Percentiles rank a stretch among this genome's conserved stretches.
These are phyloP conservation scores for Diplodia seriata DNA, from an alignment of 2,329 filamentous ascomycete genomes.

Conservation along the genomic window DNA sequence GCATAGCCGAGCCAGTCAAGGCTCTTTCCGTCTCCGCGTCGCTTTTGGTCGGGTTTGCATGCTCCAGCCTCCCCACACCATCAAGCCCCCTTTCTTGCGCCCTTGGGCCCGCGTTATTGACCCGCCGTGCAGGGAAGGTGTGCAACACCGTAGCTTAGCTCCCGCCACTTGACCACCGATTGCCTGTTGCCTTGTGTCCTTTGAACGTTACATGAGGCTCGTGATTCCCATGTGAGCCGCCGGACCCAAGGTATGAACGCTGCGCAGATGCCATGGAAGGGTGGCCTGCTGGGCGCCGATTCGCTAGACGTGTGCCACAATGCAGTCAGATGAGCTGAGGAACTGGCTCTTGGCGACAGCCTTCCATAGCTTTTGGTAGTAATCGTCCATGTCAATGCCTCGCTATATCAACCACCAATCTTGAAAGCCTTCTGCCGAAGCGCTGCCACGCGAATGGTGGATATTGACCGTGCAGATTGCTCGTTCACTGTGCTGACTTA, in stretches of 20 bases:
- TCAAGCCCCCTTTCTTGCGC: not conserved
- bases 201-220: not conserved
- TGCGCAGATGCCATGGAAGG: not conserved
- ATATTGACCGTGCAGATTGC: not conserved
- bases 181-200: not conserved
- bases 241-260: not conserved
- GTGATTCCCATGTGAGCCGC: not conserved
- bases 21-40: not conserved
- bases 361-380: not conserved
- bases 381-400: not conserved
- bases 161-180: not conserved
- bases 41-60: not conserved
- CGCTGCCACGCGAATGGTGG: not conserved
- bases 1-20: not conserved
- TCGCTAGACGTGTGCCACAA: not conserved
- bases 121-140: not conserved
- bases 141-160: not conserved
- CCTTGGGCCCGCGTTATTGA: not conserved
- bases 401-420: not conserved
- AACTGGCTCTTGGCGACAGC: not conserved
- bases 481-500: too few relatives aligned
- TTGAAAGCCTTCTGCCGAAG: not conserved
- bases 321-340: slow-evolving; percentile 4
- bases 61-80: not conserved
- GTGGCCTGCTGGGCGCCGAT: not conserved